Conservation (phyloP, 2,329 filamentous ascomycete species). For the Xylaria sp. region DNA sequence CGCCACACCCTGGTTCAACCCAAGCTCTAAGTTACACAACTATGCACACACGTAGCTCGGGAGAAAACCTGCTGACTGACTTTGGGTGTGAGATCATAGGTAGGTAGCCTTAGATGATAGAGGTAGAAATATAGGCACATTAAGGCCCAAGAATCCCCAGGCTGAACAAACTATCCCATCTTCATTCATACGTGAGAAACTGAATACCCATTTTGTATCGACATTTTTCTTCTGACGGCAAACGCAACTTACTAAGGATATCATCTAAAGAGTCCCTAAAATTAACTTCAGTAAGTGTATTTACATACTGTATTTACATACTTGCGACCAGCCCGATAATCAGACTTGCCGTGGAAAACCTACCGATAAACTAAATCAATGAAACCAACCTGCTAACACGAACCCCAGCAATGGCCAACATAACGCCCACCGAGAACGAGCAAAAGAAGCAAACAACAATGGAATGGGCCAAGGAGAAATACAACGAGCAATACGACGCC, state of each 20-base stretch:
- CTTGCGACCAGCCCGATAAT: background rate
- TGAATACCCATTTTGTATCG: too few relatives aligned
- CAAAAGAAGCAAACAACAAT: constrained; percentile 23
- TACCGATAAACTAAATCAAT: too few relatives aligned
- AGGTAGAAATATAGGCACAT: constrained; percentile 13
- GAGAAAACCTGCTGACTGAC: constrained; percentile 27
- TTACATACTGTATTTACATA: too few relatives aligned
- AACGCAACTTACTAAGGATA: background rate
- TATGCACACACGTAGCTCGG: constrained; percentile 2
- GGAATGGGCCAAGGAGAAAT: constrained; percentile 70
- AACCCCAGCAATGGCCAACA: constrained; percentile 26
- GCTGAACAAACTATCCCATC: background rate
- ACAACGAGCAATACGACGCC: constrained; percentile 76
- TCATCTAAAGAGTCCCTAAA: background rate
- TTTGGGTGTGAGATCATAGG: constrained; percentile 35
- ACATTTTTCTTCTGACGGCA: background rate
- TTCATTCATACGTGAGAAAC: background rate
- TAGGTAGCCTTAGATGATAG: background rate
- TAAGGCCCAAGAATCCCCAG: background rate
- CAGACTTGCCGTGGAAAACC: background rate
- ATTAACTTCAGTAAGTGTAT: background rate
- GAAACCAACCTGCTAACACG: background rate
- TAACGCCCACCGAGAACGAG: background rate
- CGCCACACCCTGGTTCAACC: constrained; percentile 10
- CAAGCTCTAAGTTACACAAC: constrained; percentile 14